These are phyloP conservation scores for Mortierella sp. DNA, from an alignment of 371 early-diverging fungal genomes.

Conservation along the genomic window DNA sequence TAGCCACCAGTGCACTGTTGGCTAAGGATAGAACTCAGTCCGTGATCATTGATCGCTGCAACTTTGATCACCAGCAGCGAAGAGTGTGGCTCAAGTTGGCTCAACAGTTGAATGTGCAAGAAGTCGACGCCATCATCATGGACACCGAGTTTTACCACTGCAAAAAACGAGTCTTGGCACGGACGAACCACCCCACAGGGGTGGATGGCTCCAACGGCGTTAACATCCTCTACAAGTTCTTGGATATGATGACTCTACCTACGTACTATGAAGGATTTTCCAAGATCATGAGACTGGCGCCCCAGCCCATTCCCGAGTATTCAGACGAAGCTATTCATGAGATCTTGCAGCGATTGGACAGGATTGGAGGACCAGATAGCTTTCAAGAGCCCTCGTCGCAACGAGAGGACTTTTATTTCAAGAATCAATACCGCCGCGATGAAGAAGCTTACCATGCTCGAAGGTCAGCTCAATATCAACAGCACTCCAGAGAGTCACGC, in stretches of 20 bases:
- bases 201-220: constrained; percentile 74
- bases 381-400: constrained; percentile 45
- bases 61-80: constrained; percentile 80
- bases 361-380: constrained; percentile 33
- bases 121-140: constrained; percentile 76
- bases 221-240: constrained; percentile 68
- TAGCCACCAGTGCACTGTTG: constrained; percentile 55
- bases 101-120: constrained; percentile 60
- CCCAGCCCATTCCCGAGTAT: constrained; percentile 59
- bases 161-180: constrained; percentile 65
- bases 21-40: constrained; percentile 61
- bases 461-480: constrained; percentile 36
- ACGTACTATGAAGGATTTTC: constrained; percentile 72
- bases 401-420: constrained; percentile 50
- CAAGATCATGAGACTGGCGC: constrained; percentile 61
- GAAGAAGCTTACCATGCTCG: constrained; percentile 51
- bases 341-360: constrained; percentile 50
- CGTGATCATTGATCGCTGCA: constrained; percentile 81
- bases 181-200: constrained; percentile 78
- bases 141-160: constrained; percentile 69
- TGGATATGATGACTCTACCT: constrained; percentile 68
- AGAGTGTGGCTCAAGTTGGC: constrained; percentile 78
- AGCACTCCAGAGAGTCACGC: constrained; percentile 7
- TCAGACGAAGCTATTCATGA: constrained; percentile 62
- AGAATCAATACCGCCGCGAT: constrained; percentile 44